Evolutionary conservation across 2,329 filamentous ascomycete species (phyloP).

Genomic region (Apiospora rasikravindrae): DNA sequence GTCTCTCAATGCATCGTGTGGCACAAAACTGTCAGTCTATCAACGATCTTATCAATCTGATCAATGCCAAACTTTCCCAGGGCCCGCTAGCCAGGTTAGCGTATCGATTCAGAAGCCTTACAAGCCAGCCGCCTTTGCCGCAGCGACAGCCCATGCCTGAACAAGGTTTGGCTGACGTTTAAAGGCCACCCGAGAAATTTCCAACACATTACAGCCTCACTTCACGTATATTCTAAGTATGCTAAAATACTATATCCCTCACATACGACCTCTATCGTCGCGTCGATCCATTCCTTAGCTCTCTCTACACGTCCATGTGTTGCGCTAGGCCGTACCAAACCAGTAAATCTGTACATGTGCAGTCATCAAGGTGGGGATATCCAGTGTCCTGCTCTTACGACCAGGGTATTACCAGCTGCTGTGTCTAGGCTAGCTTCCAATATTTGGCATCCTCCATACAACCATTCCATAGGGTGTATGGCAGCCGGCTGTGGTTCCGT

Average conservation of each 20-base stretch:
- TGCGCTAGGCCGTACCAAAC: neutral
- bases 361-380: neutral
- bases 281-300: neutral
- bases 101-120: neutral
- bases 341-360: neutral
- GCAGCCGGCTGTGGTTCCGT: neutral
- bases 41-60: slow-evolving; percentile 18
- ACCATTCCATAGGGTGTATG: neutral
- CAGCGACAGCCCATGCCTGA: neutral
- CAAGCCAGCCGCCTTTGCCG: neutral
- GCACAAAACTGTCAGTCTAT: neutral
- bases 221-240: neutral
- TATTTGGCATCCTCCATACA: slow-evolving; percentile 1
- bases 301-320: neutral
- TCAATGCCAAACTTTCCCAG: neutral
- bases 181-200: neutral
- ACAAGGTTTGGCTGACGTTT: neutral
- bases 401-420: slow-evolving; percentile 8
- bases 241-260: neutral
- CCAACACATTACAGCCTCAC: neutral
- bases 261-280: neutral
- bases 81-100: slow-evolving; percentile 13
- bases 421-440: slow-evolving; percentile 2
- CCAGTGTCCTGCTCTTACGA: neutral
- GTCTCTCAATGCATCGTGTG: neutral